Evolutionary conservation across 768 basidiomycete species (phyloP), one percentile per base, ranked within the genome.

Genomic region (Hericium alpestre): DNA sequence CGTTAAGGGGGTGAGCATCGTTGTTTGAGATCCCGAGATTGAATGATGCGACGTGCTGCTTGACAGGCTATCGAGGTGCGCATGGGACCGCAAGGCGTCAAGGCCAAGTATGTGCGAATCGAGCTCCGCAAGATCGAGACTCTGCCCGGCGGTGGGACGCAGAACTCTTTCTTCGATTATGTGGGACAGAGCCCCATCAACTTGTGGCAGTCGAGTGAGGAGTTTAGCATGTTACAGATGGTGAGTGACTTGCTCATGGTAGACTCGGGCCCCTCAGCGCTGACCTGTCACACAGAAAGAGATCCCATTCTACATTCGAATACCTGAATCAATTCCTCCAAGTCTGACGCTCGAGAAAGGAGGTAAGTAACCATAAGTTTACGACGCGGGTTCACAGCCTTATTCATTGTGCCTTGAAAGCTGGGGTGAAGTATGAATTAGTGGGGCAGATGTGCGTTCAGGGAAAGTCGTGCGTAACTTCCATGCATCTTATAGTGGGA

Each of bases 91-190:
- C 78, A 82, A 59, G 86, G 88, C 15, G 80, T 90, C 66, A 93
- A 92, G 73, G 90, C 90, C 25, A 90, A 92, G 71, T 95, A 90
- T 86, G 86, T 97, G 23, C 82, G 86, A 61, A 83, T 96, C 59
- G 93, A 95, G 71, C 77, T 96, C 67, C 82, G 90, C 62, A 93
- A 93, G 74, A 82, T 94, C 46, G 94, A 97, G 70, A 86, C 80
- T 3, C 78, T 87, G 49, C 89, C 86, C 1, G 83, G 83, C 20
- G 83, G 83, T 20, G 83, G 84, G 15, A 72, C 75, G 59, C 73
- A 77, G 15, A 87, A 85, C 69, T 82, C 83, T 12, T 92, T 84
- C 73, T 82, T 81, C 64, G 90, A 93, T 66, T 81, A 80, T 55
- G 85, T 93, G 22, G 90, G 91, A 1, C 82, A 82, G 11, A 87